Base-by-base conservation (phyloP, 2,329 filamentous ascomycete genomes). In the Phyllosticta citribraziliensis region DNA sequence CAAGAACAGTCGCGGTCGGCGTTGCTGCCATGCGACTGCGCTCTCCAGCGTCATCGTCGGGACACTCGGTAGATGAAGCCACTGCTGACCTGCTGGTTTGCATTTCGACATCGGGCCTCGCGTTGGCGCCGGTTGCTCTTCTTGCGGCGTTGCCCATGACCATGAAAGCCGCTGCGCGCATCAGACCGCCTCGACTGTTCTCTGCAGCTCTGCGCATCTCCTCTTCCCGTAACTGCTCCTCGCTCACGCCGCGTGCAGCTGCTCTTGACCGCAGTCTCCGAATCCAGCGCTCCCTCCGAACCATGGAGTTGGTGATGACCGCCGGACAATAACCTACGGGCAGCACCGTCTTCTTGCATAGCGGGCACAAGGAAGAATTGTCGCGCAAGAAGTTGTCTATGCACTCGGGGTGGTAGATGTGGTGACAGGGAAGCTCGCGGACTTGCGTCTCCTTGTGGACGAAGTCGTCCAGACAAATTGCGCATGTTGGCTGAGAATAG, bases 331-430 rank as follows among this genome's bases (percentile, higher is more conserved):
- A 81, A 19, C 79, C 89, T 76, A 67, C 72, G 68, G 92, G 91
- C 0, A 97, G 76, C 68, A 92, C 89, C 56, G 84, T 89, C 63
- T 87, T 84, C 72, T 96, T 97, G 79, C 94, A 99, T 67, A 96
- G 79, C 0, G 94, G 93, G 69, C 94, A 99, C 1, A 97, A 80
- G 19, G 89, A 95, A 70, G 89, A 95, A 70, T 88, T 87, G 60
- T 85, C 81, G 52, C 82, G 80, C 12, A 97, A 79, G 68, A 94
- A 96, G 22, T 86, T 83, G 69, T 97, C 92, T 65, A 97, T 92
- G 69, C 94, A 99, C 65, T 89, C 87, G 0, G 89, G 88, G 66
- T 99, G 93, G 73, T 92, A 99, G 61, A 97, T 93, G 71, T 99
- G 94, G 0, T 88, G 86, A 67, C 94, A 99, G 0, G 90, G 85